phyloP scores from a whole-genome alignment of 768 basidiomycete species.

The Lentinus brumalis region DNA sequence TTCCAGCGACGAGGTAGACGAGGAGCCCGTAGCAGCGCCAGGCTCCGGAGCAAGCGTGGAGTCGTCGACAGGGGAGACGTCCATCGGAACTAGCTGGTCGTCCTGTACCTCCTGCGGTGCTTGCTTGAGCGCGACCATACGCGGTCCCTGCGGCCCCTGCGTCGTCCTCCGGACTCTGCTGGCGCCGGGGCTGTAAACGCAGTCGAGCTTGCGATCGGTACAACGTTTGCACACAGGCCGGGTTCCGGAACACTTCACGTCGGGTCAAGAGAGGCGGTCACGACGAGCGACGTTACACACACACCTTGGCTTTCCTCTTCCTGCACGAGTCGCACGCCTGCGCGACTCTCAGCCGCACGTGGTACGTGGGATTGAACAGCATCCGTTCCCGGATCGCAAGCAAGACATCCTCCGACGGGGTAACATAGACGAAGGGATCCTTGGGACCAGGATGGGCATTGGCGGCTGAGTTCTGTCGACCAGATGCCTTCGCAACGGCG shows the following conservation, averaged over 20 bases:
- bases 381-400: constrained; percentile 2
- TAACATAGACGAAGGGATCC: constrained; percentile 1
- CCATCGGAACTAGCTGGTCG: no score
- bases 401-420: neutral
- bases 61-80: no score
- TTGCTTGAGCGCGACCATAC: neutral
- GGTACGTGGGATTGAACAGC: constrained; percentile 5
- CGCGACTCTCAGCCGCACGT: neutral
- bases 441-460: neutral
- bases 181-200: constrained; percentile 16
- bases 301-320: constrained; percentile 19
- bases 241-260: constrained; percentile 15
- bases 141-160: neutral
- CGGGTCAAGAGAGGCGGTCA: neutral
- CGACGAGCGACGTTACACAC: neutral
- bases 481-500: no score
- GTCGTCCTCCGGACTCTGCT: neutral
- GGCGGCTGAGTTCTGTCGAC: neutral
- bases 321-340: constrained; percentile 23
- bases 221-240: constrained; percentile 16
- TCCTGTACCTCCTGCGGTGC: no score
- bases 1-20: no score
- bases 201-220: constrained; percentile 3
- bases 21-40: no score
- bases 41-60: no score